These are phyloP conservation scores for Metschnikowia bowlesiae DNA, from an alignment of 805 yeast genomes.

Conservation along the genomic window DNA sequence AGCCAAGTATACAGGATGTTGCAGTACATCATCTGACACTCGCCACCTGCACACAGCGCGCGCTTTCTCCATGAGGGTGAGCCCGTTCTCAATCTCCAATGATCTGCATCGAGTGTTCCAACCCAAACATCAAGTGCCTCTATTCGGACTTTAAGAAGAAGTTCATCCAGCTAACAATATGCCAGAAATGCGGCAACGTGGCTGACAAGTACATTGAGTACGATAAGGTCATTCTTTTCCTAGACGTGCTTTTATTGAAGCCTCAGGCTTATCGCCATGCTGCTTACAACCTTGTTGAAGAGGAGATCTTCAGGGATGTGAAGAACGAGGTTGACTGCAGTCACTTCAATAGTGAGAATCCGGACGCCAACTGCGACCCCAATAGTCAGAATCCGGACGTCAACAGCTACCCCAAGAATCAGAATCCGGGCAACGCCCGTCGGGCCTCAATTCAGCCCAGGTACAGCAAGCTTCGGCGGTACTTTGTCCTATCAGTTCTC, in stretches of 20 bases:
- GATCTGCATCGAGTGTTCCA: constrained; percentile 89
- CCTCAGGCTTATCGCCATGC: constrained; percentile 87
- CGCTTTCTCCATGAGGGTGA: neutral
- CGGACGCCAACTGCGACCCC: neutral
- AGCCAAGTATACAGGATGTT: no score
- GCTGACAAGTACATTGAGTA: constrained; percentile 91
- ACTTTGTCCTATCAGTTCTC: constrained; percentile 59
- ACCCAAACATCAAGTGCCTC: constrained; percentile 53
- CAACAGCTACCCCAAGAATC: neutral
- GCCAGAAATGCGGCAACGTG: constrained; percentile 63
- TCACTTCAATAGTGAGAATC: no score
- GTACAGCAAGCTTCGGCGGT: constrained; percentile 32
- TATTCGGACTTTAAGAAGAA: constrained; percentile 71
- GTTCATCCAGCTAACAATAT: constrained; percentile 75
- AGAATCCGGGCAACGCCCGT: no score
- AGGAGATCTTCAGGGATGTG: constrained; percentile 13
- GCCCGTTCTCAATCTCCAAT: constrained; percentile 31
- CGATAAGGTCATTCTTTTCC: constrained; percentile 77
- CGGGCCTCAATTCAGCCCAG: neutral
- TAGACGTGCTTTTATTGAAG: constrained; percentile 77
- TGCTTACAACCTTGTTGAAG: constrained; percentile 62
- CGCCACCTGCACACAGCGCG: neutral
- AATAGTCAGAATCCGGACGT: no score
- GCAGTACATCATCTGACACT: no score
- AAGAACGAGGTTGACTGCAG: neutral